Evolutionary conservation across 23 red algal genomes (phyloP), one percentile per base, ranked within the genome.

Genomic region (Agarophyton chilense): DNA sequence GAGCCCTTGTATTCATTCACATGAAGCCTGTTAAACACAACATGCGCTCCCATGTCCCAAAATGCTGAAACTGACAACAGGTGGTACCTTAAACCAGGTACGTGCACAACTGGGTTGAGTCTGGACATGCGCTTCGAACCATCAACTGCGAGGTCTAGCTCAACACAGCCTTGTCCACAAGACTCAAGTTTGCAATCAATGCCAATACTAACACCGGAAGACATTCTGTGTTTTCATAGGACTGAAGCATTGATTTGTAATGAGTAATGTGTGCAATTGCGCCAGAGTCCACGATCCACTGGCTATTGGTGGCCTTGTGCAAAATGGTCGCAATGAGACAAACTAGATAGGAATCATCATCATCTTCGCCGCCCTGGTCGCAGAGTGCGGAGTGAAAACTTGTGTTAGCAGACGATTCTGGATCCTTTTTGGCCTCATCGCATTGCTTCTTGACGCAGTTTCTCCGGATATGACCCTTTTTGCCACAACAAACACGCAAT

Each of bases 151-250:
- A 12, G 33, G 21, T 41, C 65, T 16, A 72, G 36, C 35, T 72
- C 65, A 22, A 72, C 65, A 43, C 65, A 22, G 2, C 36, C 65
- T 0, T 44, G 65, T 42, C 65, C 65, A 72, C 9, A 1, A 72
- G 50, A 77, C 43, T 51, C 45, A 9, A 77, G n/a, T 24, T 77
- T 77, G 72, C 39, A 77, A 55, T 77, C 72, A 77, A 51, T 77
- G 6, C 72, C 72, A 31, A 77, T 77, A 24, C 36, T 17, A 10
- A 77, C 5, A 14, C 72, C 41, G 50, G 67, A 73, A 8, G 4
- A 11, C 5, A 11, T 6, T n/a, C 35, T 73, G n/a, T n/a, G 67
- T 25, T 39, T 19, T 73, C 67, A 35, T 73, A 73, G 5, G 29
- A 33, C 35, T 73, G 67, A n/a, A 73, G 35, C 10, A 73, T 49